These are phyloP conservation scores for Chalciporus sp. DNA, from an alignment of 1,284 basidiomycete genomes.

Conservation along the genomic window DNA sequence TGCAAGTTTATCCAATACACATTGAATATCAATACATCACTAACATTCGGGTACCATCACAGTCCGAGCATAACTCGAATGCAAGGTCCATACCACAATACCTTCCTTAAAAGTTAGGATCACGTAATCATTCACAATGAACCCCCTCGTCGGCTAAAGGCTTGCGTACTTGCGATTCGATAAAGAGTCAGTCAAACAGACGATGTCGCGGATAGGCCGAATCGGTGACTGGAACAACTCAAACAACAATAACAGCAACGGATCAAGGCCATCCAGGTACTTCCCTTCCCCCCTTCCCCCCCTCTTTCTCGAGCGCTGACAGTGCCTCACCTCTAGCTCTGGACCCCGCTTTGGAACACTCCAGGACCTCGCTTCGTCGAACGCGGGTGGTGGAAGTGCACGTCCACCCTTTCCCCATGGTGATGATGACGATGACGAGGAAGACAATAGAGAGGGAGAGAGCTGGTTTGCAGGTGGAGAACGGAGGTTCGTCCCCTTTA, in stretches of 20 bases:
- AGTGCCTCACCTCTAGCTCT: slow-evolving; percentile 8
- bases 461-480: slow-evolving; percentile 88
- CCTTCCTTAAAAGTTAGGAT: background rate
- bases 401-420: slow-evolving; percentile 24
- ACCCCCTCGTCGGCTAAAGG: background rate
- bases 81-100: too few species aligned
- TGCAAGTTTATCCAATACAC: too few species aligned
- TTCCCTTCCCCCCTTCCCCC: background rate
- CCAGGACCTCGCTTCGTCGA: slow-evolving; percentile 20
- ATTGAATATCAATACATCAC: too few species aligned
- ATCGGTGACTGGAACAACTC: slow-evolving; percentile 37
- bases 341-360: slow-evolving; percentile 25
- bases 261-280: slow-evolving; percentile 15
- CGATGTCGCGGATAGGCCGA: slow-evolving; percentile 40
- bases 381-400: slow-evolving; percentile 4
- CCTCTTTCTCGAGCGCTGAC: background rate
- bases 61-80: too few species aligned
- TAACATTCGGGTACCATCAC: background rate
- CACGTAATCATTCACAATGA: background rate
- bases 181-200: slow-evolving; percentile 32
- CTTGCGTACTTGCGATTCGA: slow-evolving; percentile 40
- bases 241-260: background rate
- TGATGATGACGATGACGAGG: slow-evolving; percentile 54
- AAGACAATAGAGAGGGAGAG: slow-evolving; percentile 51
- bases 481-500: slow-evolving; percentile 57